Base-by-base conservation (phyloP, 2,329 filamentous ascomycete genomes). In the Piedraia hortae region DNA sequence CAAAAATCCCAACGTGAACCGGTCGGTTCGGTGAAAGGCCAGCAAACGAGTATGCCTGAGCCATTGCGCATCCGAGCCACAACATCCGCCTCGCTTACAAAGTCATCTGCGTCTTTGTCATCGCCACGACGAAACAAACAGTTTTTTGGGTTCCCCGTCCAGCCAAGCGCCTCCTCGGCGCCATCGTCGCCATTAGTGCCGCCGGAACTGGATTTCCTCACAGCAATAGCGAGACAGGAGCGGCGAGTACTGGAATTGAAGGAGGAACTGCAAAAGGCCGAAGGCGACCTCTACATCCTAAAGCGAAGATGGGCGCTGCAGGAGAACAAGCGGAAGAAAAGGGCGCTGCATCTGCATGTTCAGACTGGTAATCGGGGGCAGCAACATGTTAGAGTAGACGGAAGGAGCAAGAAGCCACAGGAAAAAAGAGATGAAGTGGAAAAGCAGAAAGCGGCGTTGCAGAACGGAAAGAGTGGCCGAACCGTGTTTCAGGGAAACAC, bases 181-280 rank as follows among this genome's bases (percentile, higher is more conserved):
- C n/a, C n/a, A n/a, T n/a, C n/a, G n/a, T n/a, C n/a, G n/a, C n/a
- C n/a, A n/a, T n/a, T n/a, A n/a, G n/a, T n/a, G n/a, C n/a, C n/a
- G n/a, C n/a, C n/a, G n/a, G n/a, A n/a, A n/a, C n/a, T n/a, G n/a
- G n/a, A 67, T 22, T 73, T 91, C 36, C 66, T 97, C 32, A 80
- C 77, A 28, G 72, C 80, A 26, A 71, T 97, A 36, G 85, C 85
- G 19, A 68, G 75, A 8, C 80, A 93, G 47, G 85, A 97, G 49
- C 61, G 85, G 26, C 67, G 65, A 32, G 82, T 97, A 2, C 50
- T 97, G 26, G 85, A 93, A 46, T 53, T 97, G 23, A 71, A 68
- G 27, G 85, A 97, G 43, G 82, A 93, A 44, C 53, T 97, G n/a
- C 51, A 54, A 12, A 68, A 67, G 27, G 82, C 85, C 4, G 82